Evolutionary conservation across 208 protist species (phyloP).

Genomic region (Kentomonas sorsogonicus): DNA sequence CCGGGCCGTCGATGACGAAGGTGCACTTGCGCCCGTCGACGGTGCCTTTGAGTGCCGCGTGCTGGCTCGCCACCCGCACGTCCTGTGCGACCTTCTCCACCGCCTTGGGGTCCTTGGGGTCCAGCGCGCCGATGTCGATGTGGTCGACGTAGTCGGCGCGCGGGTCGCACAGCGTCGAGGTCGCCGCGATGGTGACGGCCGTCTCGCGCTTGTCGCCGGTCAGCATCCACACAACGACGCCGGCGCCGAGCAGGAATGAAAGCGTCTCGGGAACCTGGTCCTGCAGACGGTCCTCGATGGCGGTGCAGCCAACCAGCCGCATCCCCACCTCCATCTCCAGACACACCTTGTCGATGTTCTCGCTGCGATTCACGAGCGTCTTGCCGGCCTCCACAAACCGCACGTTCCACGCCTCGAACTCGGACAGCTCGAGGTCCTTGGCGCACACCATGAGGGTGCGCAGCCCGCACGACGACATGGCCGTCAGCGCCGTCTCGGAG

Average conservation of each 20-base stretch:
- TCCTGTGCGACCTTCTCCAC: constrained; percentile 55
- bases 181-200: constrained; percentile 84
- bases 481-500: constrained; percentile 35
- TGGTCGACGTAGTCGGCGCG: constrained; percentile 76
- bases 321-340: constrained; percentile 87
- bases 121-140: constrained; percentile 67
- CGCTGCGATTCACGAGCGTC: constrained; percentile 45
- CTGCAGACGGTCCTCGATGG: constrained; percentile 97
- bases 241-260: constrained; percentile 83
- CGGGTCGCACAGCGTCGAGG: constrained; percentile 75
- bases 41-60: constrained; percentile 40
- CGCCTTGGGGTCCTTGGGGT: constrained; percentile 32
- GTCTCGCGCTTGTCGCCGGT: constrained; percentile 98
- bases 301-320: constrained; percentile 90
- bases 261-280: constrained; percentile 93
- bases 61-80: constrained; percentile 53
- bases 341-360: constrained; percentile 70
- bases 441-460: constrained; percentile 85
- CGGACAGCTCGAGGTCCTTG: constrained; percentile 39
- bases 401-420: constrained; percentile 67
- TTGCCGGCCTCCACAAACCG: constrained; percentile 53
- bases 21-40: constrained; percentile 45
- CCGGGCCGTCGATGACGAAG: constrained; percentile 80
- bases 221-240: constrained; percentile 95
- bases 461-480: constrained; percentile 79